These are phyloP conservation scores for Sphaceloma murrayae DNA, from an alignment of 2,329 filamentous ascomycete genomes.

Conservation along the genomic window DNA sequence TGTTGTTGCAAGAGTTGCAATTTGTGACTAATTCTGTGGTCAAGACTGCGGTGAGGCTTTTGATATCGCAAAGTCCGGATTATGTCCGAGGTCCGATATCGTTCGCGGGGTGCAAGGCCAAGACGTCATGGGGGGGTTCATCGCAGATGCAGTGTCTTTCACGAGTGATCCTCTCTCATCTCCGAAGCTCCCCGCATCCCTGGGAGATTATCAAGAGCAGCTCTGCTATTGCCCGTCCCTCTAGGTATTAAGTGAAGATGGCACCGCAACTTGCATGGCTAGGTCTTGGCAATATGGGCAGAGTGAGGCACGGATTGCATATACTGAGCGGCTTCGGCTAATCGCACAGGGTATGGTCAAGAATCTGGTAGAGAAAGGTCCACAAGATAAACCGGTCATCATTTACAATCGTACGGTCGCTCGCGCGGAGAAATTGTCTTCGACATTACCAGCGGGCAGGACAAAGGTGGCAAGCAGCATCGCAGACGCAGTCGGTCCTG, in stretches of 20 bases:
- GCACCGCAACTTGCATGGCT: constrained; percentile 59
- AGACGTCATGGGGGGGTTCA: too few relatives aligned
- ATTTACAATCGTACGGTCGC: constrained; percentile 70
- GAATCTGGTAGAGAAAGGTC: constrained; percentile 71
- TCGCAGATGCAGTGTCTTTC: too few relatives aligned
- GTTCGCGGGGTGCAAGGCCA: too few relatives aligned
- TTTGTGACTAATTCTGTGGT: too few relatives aligned
- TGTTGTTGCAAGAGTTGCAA: too few relatives aligned
- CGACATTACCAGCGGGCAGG: constrained; percentile 51
- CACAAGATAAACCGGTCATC: constrained; percentile 60
- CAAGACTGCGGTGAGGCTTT: too few relatives aligned
- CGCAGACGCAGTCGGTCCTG: constrained; percentile 53
- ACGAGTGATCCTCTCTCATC: background rate
- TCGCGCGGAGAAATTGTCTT: constrained; percentile 54
- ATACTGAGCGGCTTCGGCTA: background rate
- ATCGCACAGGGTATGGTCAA: constrained; percentile 63
- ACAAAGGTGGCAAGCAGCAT: constrained; percentile 56
- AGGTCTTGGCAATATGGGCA: constrained; percentile 80
- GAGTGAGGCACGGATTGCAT: constrained; percentile 38
- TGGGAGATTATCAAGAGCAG: too few relatives aligned
- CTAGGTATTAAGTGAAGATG: constrained; percentile 24
- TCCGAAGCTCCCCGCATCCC: too few relatives aligned
- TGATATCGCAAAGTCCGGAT: background rate
- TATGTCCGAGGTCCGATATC: too few relatives aligned
- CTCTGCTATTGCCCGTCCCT: background rate